Evolutionary conservation across 352 stramenopile species (phyloP), one percentile per base, ranked within the genome.

Genomic region (Phytophthora pini): DNA sequence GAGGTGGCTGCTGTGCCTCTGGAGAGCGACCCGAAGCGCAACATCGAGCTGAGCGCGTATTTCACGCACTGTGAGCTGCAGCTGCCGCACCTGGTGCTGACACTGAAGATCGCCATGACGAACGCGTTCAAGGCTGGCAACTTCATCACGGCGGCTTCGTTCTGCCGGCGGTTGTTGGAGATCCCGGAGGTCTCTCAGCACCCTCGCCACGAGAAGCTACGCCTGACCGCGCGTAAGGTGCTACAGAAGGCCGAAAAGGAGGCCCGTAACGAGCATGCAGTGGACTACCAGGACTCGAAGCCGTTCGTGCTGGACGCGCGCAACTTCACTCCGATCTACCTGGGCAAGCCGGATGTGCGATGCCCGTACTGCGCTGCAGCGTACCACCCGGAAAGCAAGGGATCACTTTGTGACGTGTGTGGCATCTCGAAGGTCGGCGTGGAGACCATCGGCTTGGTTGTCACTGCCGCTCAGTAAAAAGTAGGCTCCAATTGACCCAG

Each of bases 61-160:
- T 99, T 99, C 52, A 99, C 98, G 49, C 98, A 99, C 84, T 99
- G 98, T 74, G 97, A 99, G 52, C 86, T 99, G 47, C 97, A 99
- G 83, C 93, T 98, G 26, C 89, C 95, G 41, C 98, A 99, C 76
- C 76, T 99, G 57, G 82, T 99, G 54, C 89, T 99, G 43, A 98
- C 97, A 29, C 92, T 99, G 20, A 98, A 99, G 77, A 98, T 98
- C 75, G 98, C 98, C 17, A 99, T 99, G 98, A 98, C 96, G 44
- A 97, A 97, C 60, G 92, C 98, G 32, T 99, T 99, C 83, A 99
- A 99, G 84, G 92, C 98, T 62, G 98, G 98, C 84, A 99, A 99
- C 76, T 99, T 98, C 68, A 99, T 99, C 81, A 97, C 95, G 17
- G 98, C 98, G 20, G 97, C 97, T 36, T 98, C 93, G 59, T 99